Evolutionary conservation across 2,329 filamentous ascomycete genomes (phyloP).

Genomic region (Microdochium paspali): DNA sequence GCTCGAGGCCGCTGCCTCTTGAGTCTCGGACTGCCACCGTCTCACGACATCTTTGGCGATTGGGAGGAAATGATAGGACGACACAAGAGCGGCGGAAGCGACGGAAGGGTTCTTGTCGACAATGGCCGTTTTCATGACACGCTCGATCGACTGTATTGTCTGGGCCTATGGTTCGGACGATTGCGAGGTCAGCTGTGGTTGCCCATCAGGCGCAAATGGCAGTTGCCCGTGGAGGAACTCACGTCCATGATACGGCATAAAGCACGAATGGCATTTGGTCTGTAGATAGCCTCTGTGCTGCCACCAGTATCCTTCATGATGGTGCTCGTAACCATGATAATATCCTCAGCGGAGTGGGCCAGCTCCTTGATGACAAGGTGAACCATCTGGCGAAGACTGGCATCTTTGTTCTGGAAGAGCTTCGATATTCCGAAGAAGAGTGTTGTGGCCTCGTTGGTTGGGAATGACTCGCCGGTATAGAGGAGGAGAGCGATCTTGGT

Average conservation of each 20-base stretch:
- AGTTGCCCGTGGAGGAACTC: conserved; percentile 12
- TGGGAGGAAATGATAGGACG: conserved; percentile 93
- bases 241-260: conserved; percentile 96
- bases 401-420: conserved; percentile 99
- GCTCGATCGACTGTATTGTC: conserved; percentile 94
- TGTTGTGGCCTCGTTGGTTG: conserved; percentile 91
- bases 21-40: conserved; percentile 97
- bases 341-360: conserved; percentile 89
- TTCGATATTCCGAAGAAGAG: conserved; percentile 99
- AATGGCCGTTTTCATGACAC: conserved; percentile 97
- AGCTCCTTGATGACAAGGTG: conserved; percentile 98
- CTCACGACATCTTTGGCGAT: conserved; percentile 92
- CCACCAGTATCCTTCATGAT: conserved; percentile 99
- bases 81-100: conserved; percentile 89
- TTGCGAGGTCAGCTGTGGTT: background rate
- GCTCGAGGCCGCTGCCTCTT: conserved; percentile 83
- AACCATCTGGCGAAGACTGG: conserved; percentile 95
- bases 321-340: conserved; percentile 98
- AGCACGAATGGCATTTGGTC: conserved; percentile 91
- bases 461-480: conserved; percentile 95
- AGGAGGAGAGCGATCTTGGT: conserved; percentile 95
- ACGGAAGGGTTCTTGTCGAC: conserved; percentile 98
- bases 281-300: conserved; percentile 85
- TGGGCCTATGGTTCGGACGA: conserved; percentile 52
- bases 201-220: background rate